Conservation (phyloP, 306 rosid genomes). For the Cucurbita moschata region DNA sequence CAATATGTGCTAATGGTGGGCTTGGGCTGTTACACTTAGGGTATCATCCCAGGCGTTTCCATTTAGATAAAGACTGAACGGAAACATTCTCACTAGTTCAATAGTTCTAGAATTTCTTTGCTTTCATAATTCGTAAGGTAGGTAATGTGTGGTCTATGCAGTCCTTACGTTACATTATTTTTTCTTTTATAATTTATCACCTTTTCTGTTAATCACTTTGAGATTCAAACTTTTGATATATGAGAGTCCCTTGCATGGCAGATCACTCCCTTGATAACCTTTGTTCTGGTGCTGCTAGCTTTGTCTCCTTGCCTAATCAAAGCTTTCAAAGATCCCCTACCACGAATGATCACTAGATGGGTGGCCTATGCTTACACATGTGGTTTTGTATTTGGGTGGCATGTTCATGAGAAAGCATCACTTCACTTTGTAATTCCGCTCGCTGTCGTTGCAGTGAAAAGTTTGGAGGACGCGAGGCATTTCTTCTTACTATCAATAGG, state of each 20-base stretch:
- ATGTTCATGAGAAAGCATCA: constrained; percentile 93
- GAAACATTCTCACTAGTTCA: too few species aligned
- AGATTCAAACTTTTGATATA: not conserved
- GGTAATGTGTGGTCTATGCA: too few species aligned
- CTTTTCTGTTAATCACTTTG: not conserved
- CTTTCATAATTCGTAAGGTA: too few species aligned
- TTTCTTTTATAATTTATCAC: not conserved
- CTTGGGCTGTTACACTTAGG: too few species aligned
- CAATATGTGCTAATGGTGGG: too few species aligned
- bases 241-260: constrained; percentile 25
- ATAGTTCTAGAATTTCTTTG: too few species aligned
- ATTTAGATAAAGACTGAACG: too few species aligned
- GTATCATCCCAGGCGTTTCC: too few species aligned
- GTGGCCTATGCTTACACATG: constrained; percentile 80
- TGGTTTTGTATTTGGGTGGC: constrained; percentile 96
- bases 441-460: constrained; percentile 46
- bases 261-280: constrained; percentile 62
- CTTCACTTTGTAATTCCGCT: constrained; percentile 88
- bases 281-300: constrained; percentile 60
- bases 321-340: constrained; percentile 75
- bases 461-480: constrained; percentile 63
- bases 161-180: not conserved
- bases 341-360: constrained; percentile 64
- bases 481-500: constrained; percentile 69
- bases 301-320: constrained; percentile 77